Evolutionary conservation across 1,139 yeast species (phyloP), one percentile per base, ranked within the genome.

Genomic region (Geotrichum cucujoidarum): DNA sequence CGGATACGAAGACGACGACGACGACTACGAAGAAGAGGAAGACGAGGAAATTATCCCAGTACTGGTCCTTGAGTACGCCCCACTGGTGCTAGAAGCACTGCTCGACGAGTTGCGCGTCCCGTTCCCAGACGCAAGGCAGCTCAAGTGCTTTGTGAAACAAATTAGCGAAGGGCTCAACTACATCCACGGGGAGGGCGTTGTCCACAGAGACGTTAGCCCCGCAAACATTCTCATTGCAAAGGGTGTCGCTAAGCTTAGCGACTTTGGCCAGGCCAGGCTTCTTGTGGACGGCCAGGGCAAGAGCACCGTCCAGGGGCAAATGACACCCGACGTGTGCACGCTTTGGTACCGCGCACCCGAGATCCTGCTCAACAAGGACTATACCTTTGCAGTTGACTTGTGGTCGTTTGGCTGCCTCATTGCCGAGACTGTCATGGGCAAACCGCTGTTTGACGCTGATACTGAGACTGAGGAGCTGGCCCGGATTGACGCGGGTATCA

Each of bases 131-230:
- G 14, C 36, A 3, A 11, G 27, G 14, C 37, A 40, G 21, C 27
- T 90, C 49, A 88, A 88, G 68, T 81, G 89, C 46, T 92, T 92
- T 65, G 89, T 88, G 88, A 89, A 82, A 71, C 98, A 92, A 67
- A 69, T 92, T 50, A 74, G 92, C 49, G 83, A 84, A 60, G 98
- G 98, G 1, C 81, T 90, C 45, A 78, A 84, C 74, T 92, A 88
- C 64, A 90, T 97, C 61, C 98, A 92, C 66, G 96, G 89, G 60
- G 89, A 89, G 63, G 75, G 95, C 52, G 96, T 92, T 10, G 75
- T 92, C 47, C 98, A 92, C 68, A 41, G 98, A 57, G 98, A 92
- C 67, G 75, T 92, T 60, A 90, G 92, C 66, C 98, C 98, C 2
- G 97, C 90, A 65, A 92, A 92, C 65, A 71, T 92, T 57, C 75